Conservation (phyloP, 2,329 filamentous ascomycete genomes). For the Sclerotinia subarctica region DNA sequence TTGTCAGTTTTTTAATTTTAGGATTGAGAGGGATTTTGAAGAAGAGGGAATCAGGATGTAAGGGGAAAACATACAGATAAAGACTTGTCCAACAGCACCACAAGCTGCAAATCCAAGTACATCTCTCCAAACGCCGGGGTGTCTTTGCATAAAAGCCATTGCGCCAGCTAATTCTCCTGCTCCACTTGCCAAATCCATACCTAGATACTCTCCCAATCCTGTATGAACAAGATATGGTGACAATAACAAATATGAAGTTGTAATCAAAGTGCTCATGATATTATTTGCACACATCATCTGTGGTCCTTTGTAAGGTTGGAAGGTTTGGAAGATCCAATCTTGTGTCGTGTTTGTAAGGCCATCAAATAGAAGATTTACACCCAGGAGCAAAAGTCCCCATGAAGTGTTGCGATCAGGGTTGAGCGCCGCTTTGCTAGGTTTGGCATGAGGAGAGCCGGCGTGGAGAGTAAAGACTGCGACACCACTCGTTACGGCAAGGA, state of each 20-base stretch:
- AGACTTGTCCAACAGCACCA: constrained; percentile 90
- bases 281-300: constrained; percentile 99
- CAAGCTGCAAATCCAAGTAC: constrained; percentile 87
- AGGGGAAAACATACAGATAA: constrained; percentile 66
- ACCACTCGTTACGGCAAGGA: constrained; percentile 83
- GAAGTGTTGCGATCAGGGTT: constrained; percentile 57
- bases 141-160: constrained; percentile 71
- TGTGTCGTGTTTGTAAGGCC: constrained; percentile 95
- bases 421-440: constrained; percentile 41
- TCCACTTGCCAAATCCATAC: constrained; percentile 58
- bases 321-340: constrained; percentile 84
- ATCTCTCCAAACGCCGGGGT: constrained; percentile 81
- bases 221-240: constrained; percentile 77
- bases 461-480: constrained; percentile 95
- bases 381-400: constrained; percentile 80
- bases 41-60: constrained; percentile 3
- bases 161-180: constrained; percentile 76
- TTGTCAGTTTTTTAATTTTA: constrained; percentile 10
- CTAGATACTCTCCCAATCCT: constrained; percentile 60
- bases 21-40: neutral
- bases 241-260: constrained; percentile 69
- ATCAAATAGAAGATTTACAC: constrained; percentile 90
- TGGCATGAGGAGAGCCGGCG: constrained; percentile 60
- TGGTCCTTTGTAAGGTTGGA: constrained; percentile 78
- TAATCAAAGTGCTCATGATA: constrained; percentile 77